Evolutionary conservation across 192 early-diverging fungal species (phyloP).

Genomic region (Backusella macrospora): DNA sequence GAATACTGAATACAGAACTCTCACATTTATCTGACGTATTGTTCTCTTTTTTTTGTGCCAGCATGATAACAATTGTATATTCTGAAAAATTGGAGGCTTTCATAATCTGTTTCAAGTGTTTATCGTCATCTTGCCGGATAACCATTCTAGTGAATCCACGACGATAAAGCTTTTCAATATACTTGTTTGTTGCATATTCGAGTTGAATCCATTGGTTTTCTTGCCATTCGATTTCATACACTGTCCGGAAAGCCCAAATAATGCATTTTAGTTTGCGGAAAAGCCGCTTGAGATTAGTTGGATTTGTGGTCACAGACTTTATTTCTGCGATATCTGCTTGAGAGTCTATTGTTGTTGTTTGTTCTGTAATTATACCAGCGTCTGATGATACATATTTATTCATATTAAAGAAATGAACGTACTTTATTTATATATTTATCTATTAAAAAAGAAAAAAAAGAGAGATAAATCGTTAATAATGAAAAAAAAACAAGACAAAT

Average conservation of each 20-base stretch:
- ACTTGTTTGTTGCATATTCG: not conserved
- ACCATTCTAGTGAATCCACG: not conserved
- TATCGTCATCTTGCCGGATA: not conserved
- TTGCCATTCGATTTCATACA: conserved; percentile 15
- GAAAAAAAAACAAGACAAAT: not conserved
- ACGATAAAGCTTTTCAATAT: conserved; percentile 1
- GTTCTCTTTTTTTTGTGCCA: not conserved
- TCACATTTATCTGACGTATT: not conserved
- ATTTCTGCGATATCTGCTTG: too few relatives aligned
- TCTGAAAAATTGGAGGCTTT: not conserved
- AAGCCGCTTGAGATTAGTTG: not conserved
- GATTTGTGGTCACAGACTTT: too few relatives aligned
- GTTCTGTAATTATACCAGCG: too few relatives aligned
- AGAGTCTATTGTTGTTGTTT: too few relatives aligned
- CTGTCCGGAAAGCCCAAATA: not conserved
- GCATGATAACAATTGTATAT: not conserved
- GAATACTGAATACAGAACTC: not conserved
- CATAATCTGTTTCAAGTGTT: not conserved
- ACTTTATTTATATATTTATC: too few relatives aligned
- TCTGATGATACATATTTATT: too few relatives aligned
- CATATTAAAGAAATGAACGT: too few relatives aligned
- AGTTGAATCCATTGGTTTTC: conserved; percentile 18
- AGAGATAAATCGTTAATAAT: not conserved
- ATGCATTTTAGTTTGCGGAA: not conserved
- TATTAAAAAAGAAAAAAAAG: not conserved